phyloP scores from a whole-genome alignment of 116 monocot genomes.

The Cymodocea nodosa region DNA sequence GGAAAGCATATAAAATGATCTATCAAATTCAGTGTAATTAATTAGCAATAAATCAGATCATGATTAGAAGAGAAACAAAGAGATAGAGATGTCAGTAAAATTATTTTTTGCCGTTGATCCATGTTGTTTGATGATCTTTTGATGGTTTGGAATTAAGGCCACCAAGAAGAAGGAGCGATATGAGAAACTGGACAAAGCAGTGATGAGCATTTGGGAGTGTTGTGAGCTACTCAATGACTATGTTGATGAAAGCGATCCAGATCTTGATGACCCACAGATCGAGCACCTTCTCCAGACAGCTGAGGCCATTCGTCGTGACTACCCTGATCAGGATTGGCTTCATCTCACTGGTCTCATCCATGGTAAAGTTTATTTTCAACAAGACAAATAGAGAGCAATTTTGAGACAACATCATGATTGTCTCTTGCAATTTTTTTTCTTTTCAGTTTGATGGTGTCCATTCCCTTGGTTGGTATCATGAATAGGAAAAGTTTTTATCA shows the following conservation, averaged over 20 bases:
- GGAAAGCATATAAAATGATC: too few relatives aligned
- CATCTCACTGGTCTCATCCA: constrained; percentile 75
- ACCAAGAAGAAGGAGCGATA: constrained; percentile 57
- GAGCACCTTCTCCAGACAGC: constrained; percentile 82
- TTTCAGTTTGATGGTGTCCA: too few relatives aligned
- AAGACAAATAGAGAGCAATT: too few relatives aligned
- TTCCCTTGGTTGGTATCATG: too few relatives aligned
- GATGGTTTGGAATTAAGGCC: constrained; percentile 19
- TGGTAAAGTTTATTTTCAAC: constrained; percentile 12
- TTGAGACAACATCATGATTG: neutral
- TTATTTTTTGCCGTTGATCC: too few relatives aligned
- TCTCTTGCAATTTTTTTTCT: too few relatives aligned
- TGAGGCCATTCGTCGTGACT: constrained; percentile 70
- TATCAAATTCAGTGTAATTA: too few relatives aligned
- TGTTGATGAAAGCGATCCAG: constrained; percentile 71
- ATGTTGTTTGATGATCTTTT: too few relatives aligned
- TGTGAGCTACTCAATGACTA: constrained; percentile 69
- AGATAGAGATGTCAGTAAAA: too few relatives aligned
- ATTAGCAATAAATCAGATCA: too few relatives aligned
- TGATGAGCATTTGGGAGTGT: constrained; percentile 86
- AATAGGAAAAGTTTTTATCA: too few relatives aligned
- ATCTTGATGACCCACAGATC: constrained; percentile 77
- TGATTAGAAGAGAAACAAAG: too few relatives aligned
- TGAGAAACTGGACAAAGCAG: constrained; percentile 40
- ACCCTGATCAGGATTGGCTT: constrained; percentile 65